These are phyloP conservation scores for Pichiaceae sp. DNA, from an alignment of 1,139 yeast species.

Conservation along the genomic window DNA sequence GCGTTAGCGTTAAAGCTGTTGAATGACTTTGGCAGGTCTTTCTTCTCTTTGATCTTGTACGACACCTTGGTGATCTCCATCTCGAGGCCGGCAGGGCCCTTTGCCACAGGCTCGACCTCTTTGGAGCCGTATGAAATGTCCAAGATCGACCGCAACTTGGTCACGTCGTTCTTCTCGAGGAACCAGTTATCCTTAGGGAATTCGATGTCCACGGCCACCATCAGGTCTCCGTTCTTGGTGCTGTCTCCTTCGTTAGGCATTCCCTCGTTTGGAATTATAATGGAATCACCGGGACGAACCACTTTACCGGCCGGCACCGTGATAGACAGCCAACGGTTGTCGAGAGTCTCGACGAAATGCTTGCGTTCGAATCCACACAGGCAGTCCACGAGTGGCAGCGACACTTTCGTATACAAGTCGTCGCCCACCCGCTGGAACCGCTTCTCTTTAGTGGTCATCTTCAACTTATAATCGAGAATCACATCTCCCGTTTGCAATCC, in stretches of 20 bases:
- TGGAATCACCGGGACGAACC: slow-evolving; percentile 64
- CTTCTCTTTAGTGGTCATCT: slow-evolving; percentile 10
- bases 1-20: slow-evolving; percentile 20
- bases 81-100: slow-evolving; percentile 19
- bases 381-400: slow-evolving; percentile 69
- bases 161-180: slow-evolving; percentile 53
- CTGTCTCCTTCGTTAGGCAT: slow-evolving; percentile 49
- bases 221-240: slow-evolving; percentile 56
- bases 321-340: slow-evolving; percentile 64
- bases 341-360: slow-evolving; percentile 65
- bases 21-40: slow-evolving; percentile 19
- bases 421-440: slow-evolving; percentile 40
- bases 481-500: slow-evolving; percentile 78
- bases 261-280: slow-evolving; percentile 71
- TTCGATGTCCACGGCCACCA: slow-evolving; percentile 59
- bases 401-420: slow-evolving; percentile 55
- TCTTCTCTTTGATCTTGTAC: slow-evolving; percentile 17
- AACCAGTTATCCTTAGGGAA: slow-evolving; percentile 85
- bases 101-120: slow-evolving; percentile 10
- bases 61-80: slow-evolving; percentile 19
- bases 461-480: slow-evolving; percentile 33
- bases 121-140: slow-evolving; percentile 31
- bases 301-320: slow-evolving; percentile 71
- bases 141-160: slow-evolving; percentile 43
- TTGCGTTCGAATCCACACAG: slow-evolving; percentile 67